Conservation (phyloP, 495 filamentous ascomycete species). For the Achaetomiella virescens region DNA sequence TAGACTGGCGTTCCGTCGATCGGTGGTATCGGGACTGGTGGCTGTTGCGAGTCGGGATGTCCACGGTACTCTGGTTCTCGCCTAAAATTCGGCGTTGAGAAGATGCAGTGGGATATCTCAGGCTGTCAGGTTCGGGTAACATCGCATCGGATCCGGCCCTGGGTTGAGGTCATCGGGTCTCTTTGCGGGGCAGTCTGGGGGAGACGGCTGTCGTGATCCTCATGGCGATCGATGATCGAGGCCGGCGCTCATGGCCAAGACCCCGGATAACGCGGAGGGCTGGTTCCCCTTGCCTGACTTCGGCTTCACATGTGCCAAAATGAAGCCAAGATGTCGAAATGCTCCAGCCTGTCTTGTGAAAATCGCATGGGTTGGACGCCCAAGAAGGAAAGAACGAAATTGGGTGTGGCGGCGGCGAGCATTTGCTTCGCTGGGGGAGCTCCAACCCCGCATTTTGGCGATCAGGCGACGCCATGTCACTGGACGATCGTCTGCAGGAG, state of each 20-base stretch:
- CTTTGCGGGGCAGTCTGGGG: too few species aligned
- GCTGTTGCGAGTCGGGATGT: too few species aligned
- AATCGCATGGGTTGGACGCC: background rate
- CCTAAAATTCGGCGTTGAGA: too few species aligned
- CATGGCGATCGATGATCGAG: too few species aligned
- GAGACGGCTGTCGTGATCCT: too few species aligned
- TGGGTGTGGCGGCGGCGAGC: background rate
- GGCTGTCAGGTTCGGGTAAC: too few species aligned
- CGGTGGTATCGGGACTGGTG: background rate
- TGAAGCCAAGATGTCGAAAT: background rate
- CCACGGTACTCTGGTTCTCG: too few species aligned
- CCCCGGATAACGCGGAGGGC: background rate
- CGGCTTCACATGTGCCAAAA: background rate
- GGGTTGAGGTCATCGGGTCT: too few species aligned
- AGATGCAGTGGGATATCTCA: too few species aligned
- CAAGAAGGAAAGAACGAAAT: background rate
- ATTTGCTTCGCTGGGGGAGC: background rate
- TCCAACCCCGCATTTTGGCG: background rate
- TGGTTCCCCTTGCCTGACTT: background rate
- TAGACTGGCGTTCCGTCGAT: background rate
- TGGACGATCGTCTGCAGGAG: too few species aligned
- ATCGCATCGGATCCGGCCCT: too few species aligned
- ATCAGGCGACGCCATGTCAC: background rate
- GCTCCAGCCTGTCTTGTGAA: background rate
- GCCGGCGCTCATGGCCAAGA: too few species aligned